Percentiles rank a stretch among this genome's conserved stretches.
Conservation (phyloP, 225 moss, liverwort and hornwort species). For the Marchantia paleacea region DNA sequence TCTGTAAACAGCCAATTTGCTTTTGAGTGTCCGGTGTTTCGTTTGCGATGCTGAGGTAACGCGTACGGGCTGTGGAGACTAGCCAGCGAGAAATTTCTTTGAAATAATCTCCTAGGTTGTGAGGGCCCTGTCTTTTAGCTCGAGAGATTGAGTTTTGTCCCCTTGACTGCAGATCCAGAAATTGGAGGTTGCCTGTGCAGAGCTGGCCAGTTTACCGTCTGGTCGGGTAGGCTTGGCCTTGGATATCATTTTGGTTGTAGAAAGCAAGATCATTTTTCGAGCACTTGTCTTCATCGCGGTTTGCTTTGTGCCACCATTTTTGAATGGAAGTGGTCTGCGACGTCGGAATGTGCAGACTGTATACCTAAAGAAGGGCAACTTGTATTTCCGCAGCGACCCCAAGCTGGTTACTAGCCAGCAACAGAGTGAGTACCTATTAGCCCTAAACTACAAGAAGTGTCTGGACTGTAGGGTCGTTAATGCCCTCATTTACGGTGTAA, state of each 20-base stretch:
- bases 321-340: neutral
- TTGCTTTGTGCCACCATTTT: neutral
- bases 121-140: neutral
- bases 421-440: constrained; percentile 38
- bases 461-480: neutral
- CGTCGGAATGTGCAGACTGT: constrained; percentile 39
- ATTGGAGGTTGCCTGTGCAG: constrained; percentile 67
- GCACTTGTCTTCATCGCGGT: no score
- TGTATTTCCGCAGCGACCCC: constrained; percentile 52
- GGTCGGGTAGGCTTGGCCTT: constrained; percentile 43
- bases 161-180: constrained; percentile 51
- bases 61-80: neutral
- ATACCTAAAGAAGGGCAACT: constrained; percentile 50
- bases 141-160: neutral
- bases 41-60: neutral
- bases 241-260: neutral
- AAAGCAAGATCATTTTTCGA: neutral
- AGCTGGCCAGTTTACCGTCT: constrained; percentile 59
- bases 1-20: neutral
- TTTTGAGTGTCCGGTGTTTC: neutral
- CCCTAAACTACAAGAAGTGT: neutral
- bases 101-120: neutral
- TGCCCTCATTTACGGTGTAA: neutral
- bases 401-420: constrained; percentile 49
- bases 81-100: neutral